Conservation (phyloP, 2,329 filamentous ascomycete genomes). For the Alternaria novae-zelandiae region DNA sequence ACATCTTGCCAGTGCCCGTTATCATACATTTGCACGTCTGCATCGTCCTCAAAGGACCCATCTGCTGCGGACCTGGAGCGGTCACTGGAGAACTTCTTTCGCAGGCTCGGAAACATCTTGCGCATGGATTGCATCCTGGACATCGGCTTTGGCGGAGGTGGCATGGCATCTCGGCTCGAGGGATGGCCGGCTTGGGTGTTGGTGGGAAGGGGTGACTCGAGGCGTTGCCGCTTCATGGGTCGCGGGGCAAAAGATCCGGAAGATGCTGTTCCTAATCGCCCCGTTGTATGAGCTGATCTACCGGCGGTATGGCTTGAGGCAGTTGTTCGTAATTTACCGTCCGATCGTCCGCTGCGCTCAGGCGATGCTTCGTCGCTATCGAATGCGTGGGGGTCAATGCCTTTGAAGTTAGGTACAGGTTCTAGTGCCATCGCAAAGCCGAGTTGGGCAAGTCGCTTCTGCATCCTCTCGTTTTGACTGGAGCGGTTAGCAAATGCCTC, state of each 20-base stretch:
- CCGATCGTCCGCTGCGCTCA: not conserved
- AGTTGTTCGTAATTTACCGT: slow-evolving; percentile 15
- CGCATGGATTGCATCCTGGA: slow-evolving; percentile 37
- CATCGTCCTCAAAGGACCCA: not conserved
- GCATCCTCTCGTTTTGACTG: slow-evolving; percentile 42
- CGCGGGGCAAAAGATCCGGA: slow-evolving; percentile 24
- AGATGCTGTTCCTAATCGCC: slow-evolving; percentile 5
- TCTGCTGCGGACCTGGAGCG: slow-evolving; percentile 7
- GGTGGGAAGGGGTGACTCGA: slow-evolving; percentile 35
- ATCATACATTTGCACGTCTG: slow-evolving; percentile 22
- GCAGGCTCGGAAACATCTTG: slow-evolving; percentile 30
- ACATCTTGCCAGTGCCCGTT: slow-evolving; percentile 13
- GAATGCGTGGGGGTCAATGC: slow-evolving; percentile 11
- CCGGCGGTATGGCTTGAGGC: slow-evolving; percentile 34
- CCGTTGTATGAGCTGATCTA: slow-evolving; percentile 25
- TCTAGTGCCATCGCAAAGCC: slow-evolving; percentile 38
- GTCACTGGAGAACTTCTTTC: slow-evolving; percentile 28
- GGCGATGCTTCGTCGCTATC: slow-evolving; percentile 14
- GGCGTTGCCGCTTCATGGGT: slow-evolving; percentile 41
- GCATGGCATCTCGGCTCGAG: slow-evolving; percentile 47
- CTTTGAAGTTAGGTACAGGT: slow-evolving; percentile 30
- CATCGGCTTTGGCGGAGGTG: slow-evolving; percentile 42
- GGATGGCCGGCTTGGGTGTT: slow-evolving; percentile 21
- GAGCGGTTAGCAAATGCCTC: slow-evolving; percentile 13
- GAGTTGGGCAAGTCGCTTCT: slow-evolving; percentile 31